Conservation (phyloP, 805 yeast genomes). For the Starmerella riodocensis region DNA sequence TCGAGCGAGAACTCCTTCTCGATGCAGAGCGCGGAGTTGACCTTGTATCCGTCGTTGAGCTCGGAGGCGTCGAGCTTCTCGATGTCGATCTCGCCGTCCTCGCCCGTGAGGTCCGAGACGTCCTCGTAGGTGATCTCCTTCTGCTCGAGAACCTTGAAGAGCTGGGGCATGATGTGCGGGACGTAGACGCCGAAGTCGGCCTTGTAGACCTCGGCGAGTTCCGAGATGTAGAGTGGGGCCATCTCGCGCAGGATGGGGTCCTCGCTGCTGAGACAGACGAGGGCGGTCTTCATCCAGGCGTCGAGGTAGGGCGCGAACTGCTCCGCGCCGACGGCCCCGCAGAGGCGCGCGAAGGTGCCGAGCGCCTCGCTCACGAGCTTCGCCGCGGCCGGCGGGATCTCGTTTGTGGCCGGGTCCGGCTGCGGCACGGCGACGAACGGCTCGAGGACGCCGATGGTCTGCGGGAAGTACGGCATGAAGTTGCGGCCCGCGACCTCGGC, state of each 20-base stretch:
- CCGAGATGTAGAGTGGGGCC: conserved; percentile 83
- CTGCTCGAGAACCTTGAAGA: conserved; percentile 71
- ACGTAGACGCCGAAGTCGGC: conserved; percentile 78
- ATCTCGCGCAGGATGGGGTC: conserved; percentile 84
- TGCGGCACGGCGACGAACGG: conserved; percentile 52
- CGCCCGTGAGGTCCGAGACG: conserved; percentile 34
- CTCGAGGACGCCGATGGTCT: conserved; percentile 67
- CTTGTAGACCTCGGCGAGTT: conserved; percentile 90
- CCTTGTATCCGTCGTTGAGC: conserved; percentile 51
- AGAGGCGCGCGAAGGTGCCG: conserved; percentile 89
- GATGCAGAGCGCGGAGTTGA: conserved; percentile 87
- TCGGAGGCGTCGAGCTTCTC: conserved; percentile 27
- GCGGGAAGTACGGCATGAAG: conserved; percentile 73
- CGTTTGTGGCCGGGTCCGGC: conserved; percentile 60
- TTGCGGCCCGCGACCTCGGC: conserved; percentile 89
- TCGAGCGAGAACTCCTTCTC: conserved; percentile 90
- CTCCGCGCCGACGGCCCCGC: conserved; percentile 89
- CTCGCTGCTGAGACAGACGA: conserved; percentile 59
- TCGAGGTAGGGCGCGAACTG: conserved; percentile 74
- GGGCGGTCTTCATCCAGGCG: conserved; percentile 80
- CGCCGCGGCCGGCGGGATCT: conserved; percentile 48
- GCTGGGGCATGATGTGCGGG: conserved; percentile 68
- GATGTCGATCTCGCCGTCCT: conserved; percentile 32
- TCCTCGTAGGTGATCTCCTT: conserved; percentile 47
- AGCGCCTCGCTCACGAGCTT: conserved; percentile 85